Evolutionary conservation across 768 basidiomycete genomes (phyloP), one percentile per base, ranked within the genome.

Genomic region (Suillus lakei): DNA sequence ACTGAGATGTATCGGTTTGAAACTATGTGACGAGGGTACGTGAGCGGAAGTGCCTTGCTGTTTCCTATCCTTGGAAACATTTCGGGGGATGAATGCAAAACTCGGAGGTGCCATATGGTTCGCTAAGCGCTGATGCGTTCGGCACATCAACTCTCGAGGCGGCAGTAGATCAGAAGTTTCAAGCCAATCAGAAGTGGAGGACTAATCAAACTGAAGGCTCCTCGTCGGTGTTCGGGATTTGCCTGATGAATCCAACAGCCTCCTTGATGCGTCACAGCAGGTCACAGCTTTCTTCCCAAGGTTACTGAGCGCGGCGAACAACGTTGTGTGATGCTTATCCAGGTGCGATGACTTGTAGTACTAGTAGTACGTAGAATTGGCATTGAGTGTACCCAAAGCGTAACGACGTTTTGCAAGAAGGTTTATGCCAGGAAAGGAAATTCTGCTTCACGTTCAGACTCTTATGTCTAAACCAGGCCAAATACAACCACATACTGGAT

Each of bases 61-160:
- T 54, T 76, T 78, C 50, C 74, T 68, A 39, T 72, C 58, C 65
- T 78, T 80, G n/a, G 79, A 76, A 65, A 86, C 74, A 55, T 80
- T 78, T 60, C 85, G 79, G 54, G 85, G 85, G 62, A 86, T 64
- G 65, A 86, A 86, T 7, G 82, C 73, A 66, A 86, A 80, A 59
- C 39, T 21, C 12, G 75, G 61, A 32, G 69, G n/a, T 34, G 72
- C 54, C 72, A 74, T 76, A 18, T 26, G 12, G 30, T 12, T 7
- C 30, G 30, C 28, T 21, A n/a, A 12, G 30, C 10, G 23, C 15
- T 28, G 16, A 18, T 12, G 26, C 2, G 21, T n/a, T 54, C 21
- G 21, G 21, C 30, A 34, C 53, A 5, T 34, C n/a, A n/a, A 23
- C 44, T 23, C 44, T 46, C 12, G 53, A 54, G 21, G 53, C 32